A percentile compares a stretch with the other conserved stretches of the same genome.
Conservation (phyloP, 2,329 filamentous ascomycete species). For the Aureobasidium sp. region DNA sequence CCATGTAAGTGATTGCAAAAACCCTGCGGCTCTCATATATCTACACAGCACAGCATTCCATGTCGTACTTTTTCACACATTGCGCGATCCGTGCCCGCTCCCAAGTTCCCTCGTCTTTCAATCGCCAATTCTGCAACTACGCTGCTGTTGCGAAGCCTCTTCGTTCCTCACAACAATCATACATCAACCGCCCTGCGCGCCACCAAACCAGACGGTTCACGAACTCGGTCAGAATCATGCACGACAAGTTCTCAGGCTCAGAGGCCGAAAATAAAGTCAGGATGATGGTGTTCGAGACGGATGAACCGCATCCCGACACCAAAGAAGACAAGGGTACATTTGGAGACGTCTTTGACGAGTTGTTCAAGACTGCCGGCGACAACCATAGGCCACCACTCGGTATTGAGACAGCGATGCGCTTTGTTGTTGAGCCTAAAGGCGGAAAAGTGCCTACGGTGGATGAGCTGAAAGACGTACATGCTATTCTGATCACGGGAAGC, state of each 20-base stretch:
- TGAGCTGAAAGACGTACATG: conserved; percentile 39
- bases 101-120: not conserved
- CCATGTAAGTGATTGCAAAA: not conserved
- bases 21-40: not conserved
- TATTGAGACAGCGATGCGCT: conserved; percentile 47
- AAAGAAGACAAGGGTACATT: conserved; percentile 43
- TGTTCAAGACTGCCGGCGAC: conserved; percentile 44
- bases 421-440: conserved; percentile 37
- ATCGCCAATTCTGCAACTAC: not conserved
- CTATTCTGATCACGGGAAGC: conserved; percentile 39
- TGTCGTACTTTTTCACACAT: not conserved
- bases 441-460: conserved; percentile 39
- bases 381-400: conserved; percentile 46
- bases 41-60: not conserved
- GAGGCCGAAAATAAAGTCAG: conserved; percentile 8
- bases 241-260: conserved; percentile 5
- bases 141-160: not conserved
- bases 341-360: conserved; percentile 43
- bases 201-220: not conserved
- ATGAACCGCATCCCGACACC: conserved; percentile 46
- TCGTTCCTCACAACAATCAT: not conserved
- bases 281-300: conserved; percentile 51
- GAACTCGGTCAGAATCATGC: not conserved
- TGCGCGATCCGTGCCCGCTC: not conserved
- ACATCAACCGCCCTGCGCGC: not conserved